Evolutionary conservation across 2,329 filamentous ascomycete genomes (phyloP).

Genomic region (Colletotrichum sp.): DNA sequence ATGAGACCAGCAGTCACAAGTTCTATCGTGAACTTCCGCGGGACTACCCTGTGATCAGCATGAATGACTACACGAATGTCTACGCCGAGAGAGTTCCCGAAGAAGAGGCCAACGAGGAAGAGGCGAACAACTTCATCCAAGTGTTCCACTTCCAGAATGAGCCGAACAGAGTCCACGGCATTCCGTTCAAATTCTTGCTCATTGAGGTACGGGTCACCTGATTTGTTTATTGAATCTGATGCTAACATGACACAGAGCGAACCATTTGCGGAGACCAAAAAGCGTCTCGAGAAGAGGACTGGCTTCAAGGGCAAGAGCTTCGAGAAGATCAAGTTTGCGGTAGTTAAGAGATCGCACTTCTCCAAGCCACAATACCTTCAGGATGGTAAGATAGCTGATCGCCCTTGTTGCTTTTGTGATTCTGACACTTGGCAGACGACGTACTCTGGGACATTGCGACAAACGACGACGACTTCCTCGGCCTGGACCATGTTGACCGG

Average conservation of each 20-base stretch:
- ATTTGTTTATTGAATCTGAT: background rate
- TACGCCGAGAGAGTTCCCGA: conserved; percentile 83
- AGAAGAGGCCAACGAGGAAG: conserved; percentile 66
- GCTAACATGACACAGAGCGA: conserved; percentile 64
- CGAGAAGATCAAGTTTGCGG: conserved; percentile 96
- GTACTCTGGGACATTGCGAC: conserved; percentile 58
- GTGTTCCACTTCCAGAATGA: conserved; percentile 96
- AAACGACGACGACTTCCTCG: conserved; percentile 65
- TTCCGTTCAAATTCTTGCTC: conserved; percentile 90
- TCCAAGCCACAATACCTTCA: conserved; percentile 82
- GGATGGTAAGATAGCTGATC: conserved; percentile 70
- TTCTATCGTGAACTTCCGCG: conserved; percentile 78
- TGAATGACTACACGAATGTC: conserved; percentile 85
- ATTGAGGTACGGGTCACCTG: conserved; percentile 67
- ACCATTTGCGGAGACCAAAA: conserved; percentile 88
- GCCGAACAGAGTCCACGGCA: conserved; percentile 79
- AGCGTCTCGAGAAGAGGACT: conserved; percentile 89
- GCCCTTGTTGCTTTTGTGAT: background rate
- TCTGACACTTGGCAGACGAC: conserved; percentile 50
- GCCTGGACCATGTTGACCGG: conserved; percentile 70
- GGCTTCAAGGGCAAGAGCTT: conserved; percentile 98
- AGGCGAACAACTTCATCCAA: conserved; percentile 65
- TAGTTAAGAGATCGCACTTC: conserved; percentile 75
- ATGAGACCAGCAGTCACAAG: conserved; percentile 82
- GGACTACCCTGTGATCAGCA: conserved; percentile 75